Base-by-base conservation (phyloP, 331 rosid species). In the Telfairia occidentalis region DNA sequence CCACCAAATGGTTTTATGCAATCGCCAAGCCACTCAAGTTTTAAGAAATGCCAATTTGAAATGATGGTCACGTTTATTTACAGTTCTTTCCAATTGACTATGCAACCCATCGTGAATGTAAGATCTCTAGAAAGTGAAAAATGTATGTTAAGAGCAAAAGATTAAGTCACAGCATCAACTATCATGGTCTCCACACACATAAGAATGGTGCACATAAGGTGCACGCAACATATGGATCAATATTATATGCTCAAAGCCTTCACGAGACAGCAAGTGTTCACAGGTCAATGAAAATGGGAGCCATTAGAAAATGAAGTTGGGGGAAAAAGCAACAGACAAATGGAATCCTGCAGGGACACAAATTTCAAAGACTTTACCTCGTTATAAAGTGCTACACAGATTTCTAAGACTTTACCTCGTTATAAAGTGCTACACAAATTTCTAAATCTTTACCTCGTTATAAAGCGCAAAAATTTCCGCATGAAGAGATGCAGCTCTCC, bases 401-500 rank as follows among this genome's bases (percentile, higher is more conserved):
- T 43, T 69, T 43, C 57, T 13, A 60, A 34, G 29, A 60, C 72
- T 40, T 29, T 88, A 91, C 98, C 98, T 94, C 97, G 13, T 35
- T 6, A 89, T 87, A 87, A 53, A 86, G 86, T 34, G 81, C 86
- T 16, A 15, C 19, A 45, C 26, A 70, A 46, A 45, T 43, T 69
- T 43, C 57, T 13, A 60, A 34, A 34, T 54, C 72, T 40, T 29
- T 88, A 91, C 98, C 98, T 94, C 97, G 13, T 35, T 6, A 89
- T 87, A 87, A 53, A 86, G 86, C 29, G 81, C 86, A 76, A 86
- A 74, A 70, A 82, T 73, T 71, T 91, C 92, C 37, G 84, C 85
- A 85, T 84, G 92, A 81, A 91, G 76, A 50, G 90, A 82, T 59
- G 87, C 86, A 58, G 90, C 95, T 84, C 74, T 84, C 79, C 82